phyloP scores from a whole-genome alignment of 192 early-diverging fungal genomes.

The Coemansia sp. region DNA sequence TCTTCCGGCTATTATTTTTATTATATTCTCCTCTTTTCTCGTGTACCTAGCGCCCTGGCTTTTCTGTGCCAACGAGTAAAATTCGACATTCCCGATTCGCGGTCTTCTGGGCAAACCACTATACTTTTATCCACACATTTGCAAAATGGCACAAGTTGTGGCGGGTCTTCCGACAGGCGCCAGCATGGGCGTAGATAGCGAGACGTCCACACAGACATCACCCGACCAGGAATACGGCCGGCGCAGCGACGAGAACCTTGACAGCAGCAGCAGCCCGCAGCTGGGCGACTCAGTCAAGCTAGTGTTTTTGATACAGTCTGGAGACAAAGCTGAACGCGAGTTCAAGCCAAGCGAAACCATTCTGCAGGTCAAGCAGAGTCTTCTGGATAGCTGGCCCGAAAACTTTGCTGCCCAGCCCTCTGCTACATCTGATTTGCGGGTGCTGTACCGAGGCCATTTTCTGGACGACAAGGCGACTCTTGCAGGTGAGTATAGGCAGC shows the following conservation, averaged over 20 bases:
- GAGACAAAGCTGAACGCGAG: conserved; percentile 24
- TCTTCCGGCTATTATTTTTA: neutral
- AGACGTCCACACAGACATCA: neutral
- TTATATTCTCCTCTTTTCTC: neutral
- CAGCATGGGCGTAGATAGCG: neutral
- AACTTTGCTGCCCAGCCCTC: conserved; percentile 38
- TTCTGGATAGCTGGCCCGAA: conserved; percentile 37
- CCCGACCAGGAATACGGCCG: conserved; percentile 7
- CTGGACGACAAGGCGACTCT: conserved; percentile 40
- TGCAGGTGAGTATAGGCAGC: conserved; percentile 24
- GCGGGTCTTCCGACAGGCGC: neutral
- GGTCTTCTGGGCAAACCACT: neutral
- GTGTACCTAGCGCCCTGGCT: no score
- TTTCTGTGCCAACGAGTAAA: no score
- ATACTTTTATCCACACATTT: neutral
- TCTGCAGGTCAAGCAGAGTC: conserved; percentile 35
- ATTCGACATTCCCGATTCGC: no score
- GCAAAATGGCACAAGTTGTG: neutral
- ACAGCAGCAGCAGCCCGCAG: conserved; percentile 3
- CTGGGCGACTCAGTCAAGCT: conserved; percentile 19
- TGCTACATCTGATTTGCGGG: conserved; percentile 28
- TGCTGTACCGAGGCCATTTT: conserved; percentile 42
- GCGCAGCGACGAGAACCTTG: conserved; percentile 21
- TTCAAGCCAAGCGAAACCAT: conserved; percentile 31
- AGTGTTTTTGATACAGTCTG: conserved; percentile 36